Percentiles rank a stretch among this genome's conserved stretches.
Evolutionary conservation across 768 basidiomycete genomes (phyloP).

Genomic region (Pleurotus sapidus): DNA sequence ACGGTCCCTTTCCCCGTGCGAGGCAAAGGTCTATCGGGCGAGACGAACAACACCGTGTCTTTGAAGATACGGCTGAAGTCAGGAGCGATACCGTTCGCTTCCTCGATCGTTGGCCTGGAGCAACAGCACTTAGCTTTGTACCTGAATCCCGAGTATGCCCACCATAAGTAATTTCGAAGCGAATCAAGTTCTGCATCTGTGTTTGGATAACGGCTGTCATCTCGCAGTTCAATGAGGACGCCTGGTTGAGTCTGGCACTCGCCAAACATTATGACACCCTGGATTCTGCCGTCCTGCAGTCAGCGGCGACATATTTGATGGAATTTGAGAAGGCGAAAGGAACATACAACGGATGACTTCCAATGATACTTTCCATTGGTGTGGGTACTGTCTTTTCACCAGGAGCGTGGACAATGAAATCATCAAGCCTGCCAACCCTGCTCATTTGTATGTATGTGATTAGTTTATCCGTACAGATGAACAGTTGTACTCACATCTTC

Average conservation of each 20-base stretch:
- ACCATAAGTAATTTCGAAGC: constrained; percentile 40
- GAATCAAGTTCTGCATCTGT: constrained; percentile 19
- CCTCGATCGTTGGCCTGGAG: constrained; percentile 37
- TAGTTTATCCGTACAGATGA: background rate
- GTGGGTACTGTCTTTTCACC: constrained; percentile 29
- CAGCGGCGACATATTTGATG: constrained; percentile 4
- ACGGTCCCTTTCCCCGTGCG: constrained; percentile 49
- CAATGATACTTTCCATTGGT: constrained; percentile 23
- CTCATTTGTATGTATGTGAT: constrained; percentile 8
- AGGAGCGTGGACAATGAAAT: constrained; percentile 23
- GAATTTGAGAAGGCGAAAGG: background rate
- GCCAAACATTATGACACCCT: constrained; percentile 44
- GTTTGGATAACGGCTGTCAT: constrained; percentile 21
- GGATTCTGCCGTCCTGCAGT: constrained; percentile 12
- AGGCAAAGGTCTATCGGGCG: constrained; percentile 34
- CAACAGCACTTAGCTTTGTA: background rate
- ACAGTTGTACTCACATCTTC: constrained; percentile 30
- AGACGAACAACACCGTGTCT: constrained; percentile 47
- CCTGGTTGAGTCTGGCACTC: constrained; percentile 31
- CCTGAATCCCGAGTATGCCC: background rate
- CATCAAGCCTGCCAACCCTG: constrained; percentile 36
- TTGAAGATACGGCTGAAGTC: constrained; percentile 45
- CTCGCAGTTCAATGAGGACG: constrained; percentile 27
- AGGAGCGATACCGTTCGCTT: constrained; percentile 43
- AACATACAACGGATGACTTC: constrained; percentile 22